Base-by-base conservation (phyloP, 2,329 filamentous ascomycete species). In the Westerdykella ornata region DNA sequence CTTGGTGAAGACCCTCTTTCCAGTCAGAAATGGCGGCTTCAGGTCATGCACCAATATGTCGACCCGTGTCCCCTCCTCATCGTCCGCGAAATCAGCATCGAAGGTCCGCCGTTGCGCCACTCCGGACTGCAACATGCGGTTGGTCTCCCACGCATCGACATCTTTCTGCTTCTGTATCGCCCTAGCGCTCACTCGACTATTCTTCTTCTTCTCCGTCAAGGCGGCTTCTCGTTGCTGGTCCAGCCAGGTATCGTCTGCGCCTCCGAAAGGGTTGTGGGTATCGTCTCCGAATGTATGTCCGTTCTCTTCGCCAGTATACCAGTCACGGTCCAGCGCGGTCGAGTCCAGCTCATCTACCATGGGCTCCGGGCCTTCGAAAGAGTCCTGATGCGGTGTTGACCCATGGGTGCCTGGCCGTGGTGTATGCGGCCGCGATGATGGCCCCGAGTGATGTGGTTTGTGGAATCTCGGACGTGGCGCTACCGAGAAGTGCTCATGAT, bases 81-180 rank as follows among this genome's bases (percentile, higher is more conserved):
- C 92, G 49, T 94, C 84, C 38, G 84, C 83, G 57, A 96, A 94
- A 59, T 92, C 88, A 36, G 79, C 76, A 17, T 82, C 82, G 61
- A 88, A 80, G 56, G 92, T 86, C 52, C 88, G 75, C 58, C 90
- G 75, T 66, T 98, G 94, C 14, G 92, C 92, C 14, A 98, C 89
- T 42, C 90, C 90, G 15, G 89, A 96, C 1, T 89, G 92, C 46
- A 98, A 75, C 92, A 98, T 97, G 44, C 92, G 85, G 64, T 98
- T 98, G 13, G 90, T 92, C 67, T 98, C 94, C 92, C 92, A 98
- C 0, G 89, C 90, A 67, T 98, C 92, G 33, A 92, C 88, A 60
- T 98, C 92, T 61, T 85, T 88, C 64, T 95, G 87, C 55, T 89
- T 86, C 67, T 95, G 88, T 43, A 87, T 75, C 46, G 83, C 82